Percentiles rank a stretch among this genome's conserved stretches.
These are phyloP conservation scores for Colletotrichum plurivorum DNA, from an alignment of 2,329 filamentous ascomycete species.

Conservation along the genomic window DNA sequence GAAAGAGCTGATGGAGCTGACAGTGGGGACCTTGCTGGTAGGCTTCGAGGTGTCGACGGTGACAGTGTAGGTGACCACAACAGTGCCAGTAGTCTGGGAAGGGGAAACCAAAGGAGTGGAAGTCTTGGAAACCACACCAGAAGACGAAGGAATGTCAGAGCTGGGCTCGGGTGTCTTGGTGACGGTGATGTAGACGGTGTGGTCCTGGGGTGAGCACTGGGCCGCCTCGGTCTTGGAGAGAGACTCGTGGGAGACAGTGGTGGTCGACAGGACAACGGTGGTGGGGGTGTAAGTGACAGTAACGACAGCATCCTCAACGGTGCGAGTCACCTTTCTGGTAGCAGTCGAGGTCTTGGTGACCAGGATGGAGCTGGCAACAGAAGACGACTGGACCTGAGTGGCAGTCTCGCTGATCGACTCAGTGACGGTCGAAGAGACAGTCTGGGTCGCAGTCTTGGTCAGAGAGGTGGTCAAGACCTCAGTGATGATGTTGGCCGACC, in stretches of 20 bases:
- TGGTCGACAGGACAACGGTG: slow-evolving; percentile 12
- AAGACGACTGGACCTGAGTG: slow-evolving; percentile 19
- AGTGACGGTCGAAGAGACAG: slow-evolving; percentile 12
- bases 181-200: slow-evolving; percentile 38
- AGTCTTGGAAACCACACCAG: slow-evolving; percentile 1
- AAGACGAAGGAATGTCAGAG: slow-evolving; percentile 21
- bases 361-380: slow-evolving; percentile 21
- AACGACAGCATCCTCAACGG: slow-evolving; percentile 20
- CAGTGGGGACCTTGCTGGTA: not conserved
- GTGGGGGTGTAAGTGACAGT: slow-evolving; percentile 32
- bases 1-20: slow-evolving; percentile 18
- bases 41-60: slow-evolving; percentile 30
- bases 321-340: slow-evolving; percentile 27
- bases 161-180: slow-evolving; percentile 32
- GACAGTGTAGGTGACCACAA: slow-evolving; percentile 35
- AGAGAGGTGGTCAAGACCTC: slow-evolving; percentile 33
- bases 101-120: not conserved
- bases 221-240: slow-evolving; percentile 8
- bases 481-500: slow-evolving; percentile 21
- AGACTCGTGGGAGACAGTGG: slow-evolving; percentile 8
- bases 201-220: slow-evolving; percentile 25
- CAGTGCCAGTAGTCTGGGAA: slow-evolving; percentile 21
- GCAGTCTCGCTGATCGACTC: slow-evolving; percentile 10
- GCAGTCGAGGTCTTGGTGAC: slow-evolving; percentile 35
- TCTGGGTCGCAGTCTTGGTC: slow-evolving; percentile 36